These are phyloP conservation scores for Cyphellophora europaea DNA, from an alignment of 2,329 filamentous ascomycete genomes.

Conservation along the genomic window DNA sequence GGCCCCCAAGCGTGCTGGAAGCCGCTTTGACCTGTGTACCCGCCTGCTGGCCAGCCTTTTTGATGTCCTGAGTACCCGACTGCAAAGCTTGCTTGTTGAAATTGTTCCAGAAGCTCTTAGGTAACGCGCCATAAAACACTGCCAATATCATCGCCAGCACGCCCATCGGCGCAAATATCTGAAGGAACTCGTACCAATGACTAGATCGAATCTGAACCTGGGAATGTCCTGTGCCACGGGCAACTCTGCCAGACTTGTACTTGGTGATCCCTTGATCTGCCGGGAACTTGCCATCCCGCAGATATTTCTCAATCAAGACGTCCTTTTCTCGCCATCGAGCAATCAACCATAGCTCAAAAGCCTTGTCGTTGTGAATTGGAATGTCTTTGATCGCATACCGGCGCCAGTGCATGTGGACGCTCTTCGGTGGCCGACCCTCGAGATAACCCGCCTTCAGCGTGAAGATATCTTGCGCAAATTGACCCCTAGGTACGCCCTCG, in stretches of 20 bases:
- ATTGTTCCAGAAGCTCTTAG: conserved; percentile 19
- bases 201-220: conserved; percentile 23
- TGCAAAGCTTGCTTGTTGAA: conserved; percentile 16
- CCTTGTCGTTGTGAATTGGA: conserved; percentile 61
- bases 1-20: conserved; percentile 6
- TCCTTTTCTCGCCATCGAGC: conserved; percentile 92
- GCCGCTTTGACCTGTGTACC: conserved; percentile 8
- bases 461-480: conserved; percentile 82
- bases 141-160: conserved; percentile 23
- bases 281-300: conserved; percentile 70
- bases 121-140: conserved; percentile 23
- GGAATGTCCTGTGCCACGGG: conserved; percentile 21
- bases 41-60: conserved; percentile 9
- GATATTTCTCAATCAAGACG: conserved; percentile 72
- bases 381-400: conserved; percentile 74
- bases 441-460: conserved; percentile 81
- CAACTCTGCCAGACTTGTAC: conserved; percentile 26
- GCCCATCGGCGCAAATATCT: conserved; percentile 24
- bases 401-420: conserved; percentile 94
- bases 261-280: conserved; percentile 39
- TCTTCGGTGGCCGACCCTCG: conserved; percentile 80
- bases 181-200: conserved; percentile 25
- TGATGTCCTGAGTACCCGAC: conserved; percentile 13
- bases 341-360: conserved; percentile 77
- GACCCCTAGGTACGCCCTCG: conserved; percentile 77